Conservation (phyloP, 192 early-diverging fungal genomes). For the Podochytrium sp. region DNA sequence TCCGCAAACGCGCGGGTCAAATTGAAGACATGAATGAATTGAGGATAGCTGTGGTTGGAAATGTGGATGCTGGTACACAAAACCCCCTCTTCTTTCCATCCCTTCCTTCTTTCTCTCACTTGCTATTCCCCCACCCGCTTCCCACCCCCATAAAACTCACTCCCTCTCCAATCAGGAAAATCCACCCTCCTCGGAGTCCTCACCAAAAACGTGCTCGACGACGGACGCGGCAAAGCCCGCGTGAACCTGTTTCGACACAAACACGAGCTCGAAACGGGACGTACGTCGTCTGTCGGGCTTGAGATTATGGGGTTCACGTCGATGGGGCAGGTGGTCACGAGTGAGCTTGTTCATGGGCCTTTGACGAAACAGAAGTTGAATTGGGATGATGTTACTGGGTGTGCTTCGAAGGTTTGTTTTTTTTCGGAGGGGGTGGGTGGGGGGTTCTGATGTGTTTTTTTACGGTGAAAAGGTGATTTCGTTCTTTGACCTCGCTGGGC, state of each 20-base stretch:
- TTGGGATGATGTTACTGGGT: conserved; percentile 82
- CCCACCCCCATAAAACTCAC: conserved; percentile 55
- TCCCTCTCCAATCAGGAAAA: conserved; percentile 48
- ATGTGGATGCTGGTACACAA: conserved; percentile 69
- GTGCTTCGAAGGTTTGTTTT: conserved; percentile 70
- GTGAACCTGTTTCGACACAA: conserved; percentile 88
- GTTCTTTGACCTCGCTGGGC: conserved; percentile 88
- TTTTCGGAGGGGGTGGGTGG: conserved; percentile 43
- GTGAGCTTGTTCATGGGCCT: conserved; percentile 43
- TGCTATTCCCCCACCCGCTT: not conserved
- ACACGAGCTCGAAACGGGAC: conserved; percentile 90
- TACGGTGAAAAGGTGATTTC: conserved; percentile 63
- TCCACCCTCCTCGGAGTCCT: conserved; percentile 88
- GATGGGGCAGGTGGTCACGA: conserved; percentile 68
- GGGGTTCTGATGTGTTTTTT: conserved; percentile 3
- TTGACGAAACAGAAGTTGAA: conserved; percentile 59
- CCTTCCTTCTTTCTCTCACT: not conserved
- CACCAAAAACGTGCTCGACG: conserved; percentile 88
- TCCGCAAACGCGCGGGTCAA: conserved; percentile 71
- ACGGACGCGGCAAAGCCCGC: conserved; percentile 89
- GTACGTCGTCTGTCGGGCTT: conserved; percentile 87
- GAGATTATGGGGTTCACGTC: conserved; percentile 85
- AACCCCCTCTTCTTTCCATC: not conserved
- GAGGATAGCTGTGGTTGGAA: conserved; percentile 87
- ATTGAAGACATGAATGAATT: conserved; percentile 85